A percentile compares a stretch with the other conserved stretches of the same genome.
phyloP scores from a whole-genome alignment of 1,139 yeast species.

The Geotrichum histeridarum region DNA sequence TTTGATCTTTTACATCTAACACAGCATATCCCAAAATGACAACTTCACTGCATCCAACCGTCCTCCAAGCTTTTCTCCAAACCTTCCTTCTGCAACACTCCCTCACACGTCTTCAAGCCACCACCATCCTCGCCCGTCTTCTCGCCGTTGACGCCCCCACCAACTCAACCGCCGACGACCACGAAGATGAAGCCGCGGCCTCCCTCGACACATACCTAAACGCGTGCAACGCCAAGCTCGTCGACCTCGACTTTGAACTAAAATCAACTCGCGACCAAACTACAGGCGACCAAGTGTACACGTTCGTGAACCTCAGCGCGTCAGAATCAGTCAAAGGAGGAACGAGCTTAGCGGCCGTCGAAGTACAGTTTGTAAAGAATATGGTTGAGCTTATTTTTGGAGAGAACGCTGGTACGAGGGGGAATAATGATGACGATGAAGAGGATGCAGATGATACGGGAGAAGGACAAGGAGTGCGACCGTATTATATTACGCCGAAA shows the following conservation, averaged over 20 bases:
- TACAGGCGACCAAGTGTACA: conserved; percentile 6
- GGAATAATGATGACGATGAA: not conserved
- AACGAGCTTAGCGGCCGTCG: conserved; percentile 2
- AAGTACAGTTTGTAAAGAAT: conserved; percentile 5
- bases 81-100: not conserved
- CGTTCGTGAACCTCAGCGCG: conserved; percentile 13
- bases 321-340: conserved; percentile 8
- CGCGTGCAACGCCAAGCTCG: conserved; percentile 6
- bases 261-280: conserved; percentile 12
- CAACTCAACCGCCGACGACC: not conserved
- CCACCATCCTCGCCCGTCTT: not conserved
- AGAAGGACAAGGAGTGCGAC: not conserved
- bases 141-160: not conserved
- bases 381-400: conserved; percentile 6
- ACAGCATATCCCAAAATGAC: too few relatives aligned
- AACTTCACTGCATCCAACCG: not conserved
- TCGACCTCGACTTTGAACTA: conserved; percentile 13
- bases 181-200: not conserved
- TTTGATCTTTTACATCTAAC: too few relatives aligned
- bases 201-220: not conserved
- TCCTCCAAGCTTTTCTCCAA: not conserved
- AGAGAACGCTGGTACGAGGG: not conserved
- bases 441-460: not conserved
- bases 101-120: not conserved
- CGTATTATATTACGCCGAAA: conserved; percentile 3